A percentile compares a stretch with the other conserved stretches of the same genome.
Conservation (phyloP, 2,329 filamentous ascomycete species). For the Herpotrichia juniperi region DNA sequence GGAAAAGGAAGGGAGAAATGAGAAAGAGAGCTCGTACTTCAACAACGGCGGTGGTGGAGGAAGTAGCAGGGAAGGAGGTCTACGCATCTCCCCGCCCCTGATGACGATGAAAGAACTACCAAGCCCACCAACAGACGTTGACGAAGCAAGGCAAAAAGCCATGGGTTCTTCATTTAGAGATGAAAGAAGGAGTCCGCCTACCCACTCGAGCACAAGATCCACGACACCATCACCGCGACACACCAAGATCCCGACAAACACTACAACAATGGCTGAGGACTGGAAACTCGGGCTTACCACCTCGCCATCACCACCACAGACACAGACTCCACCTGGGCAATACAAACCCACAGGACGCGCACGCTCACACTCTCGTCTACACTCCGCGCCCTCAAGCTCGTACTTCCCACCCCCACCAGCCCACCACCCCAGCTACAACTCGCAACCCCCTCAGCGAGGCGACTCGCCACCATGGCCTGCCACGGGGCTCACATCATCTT, state of each 20-base stretch:
- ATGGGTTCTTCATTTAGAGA: background rate
- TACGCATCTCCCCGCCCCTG: conserved; percentile 22
- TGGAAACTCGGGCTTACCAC: background rate
- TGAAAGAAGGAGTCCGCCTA: background rate
- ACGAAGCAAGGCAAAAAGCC: background rate
- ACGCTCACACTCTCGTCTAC: conserved; percentile 43
- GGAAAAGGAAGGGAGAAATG: conserved; percentile 14
- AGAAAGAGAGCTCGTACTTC: conserved; percentile 6
- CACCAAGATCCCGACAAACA: background rate
- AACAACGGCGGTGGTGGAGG: background rate
- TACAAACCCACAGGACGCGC: conserved; percentile 3
- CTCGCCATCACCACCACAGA: background rate
- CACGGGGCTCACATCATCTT: background rate
- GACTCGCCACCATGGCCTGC: background rate
- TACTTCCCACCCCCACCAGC: conserved; percentile 13
- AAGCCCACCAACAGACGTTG: conserved; percentile 15
- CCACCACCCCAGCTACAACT: background rate
- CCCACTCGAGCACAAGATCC: background rate
- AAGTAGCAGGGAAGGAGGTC: background rate
- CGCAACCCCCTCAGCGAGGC: background rate
- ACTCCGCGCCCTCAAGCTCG: conserved; percentile 29
- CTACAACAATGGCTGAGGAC: background rate
- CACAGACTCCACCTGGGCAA: background rate
- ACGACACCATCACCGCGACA: background rate
- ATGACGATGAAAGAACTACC: conserved; percentile 42